These are phyloP conservation scores for Physcomitrium patens DNA, from an alignment of 225 moss, liverwort and hornwort genomes.

Conservation along the genomic window DNA sequence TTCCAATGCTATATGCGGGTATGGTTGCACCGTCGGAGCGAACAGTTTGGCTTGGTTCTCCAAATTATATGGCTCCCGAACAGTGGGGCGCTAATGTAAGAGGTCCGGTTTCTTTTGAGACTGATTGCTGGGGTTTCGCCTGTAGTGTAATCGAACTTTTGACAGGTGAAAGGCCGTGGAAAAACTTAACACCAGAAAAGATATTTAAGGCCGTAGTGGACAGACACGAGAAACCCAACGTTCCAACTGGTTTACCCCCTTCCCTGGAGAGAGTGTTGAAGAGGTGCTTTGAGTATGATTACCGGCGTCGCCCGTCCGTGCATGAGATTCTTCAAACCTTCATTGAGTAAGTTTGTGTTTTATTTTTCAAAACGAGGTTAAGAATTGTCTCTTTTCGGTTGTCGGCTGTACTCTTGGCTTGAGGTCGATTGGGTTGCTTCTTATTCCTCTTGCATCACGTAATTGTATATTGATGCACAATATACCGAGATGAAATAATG, in stretches of 20 bases:
- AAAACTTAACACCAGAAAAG: slow-evolving; percentile 63
- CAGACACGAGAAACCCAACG: slow-evolving; percentile 65
- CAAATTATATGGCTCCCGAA: slow-evolving; percentile 97
- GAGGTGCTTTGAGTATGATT: slow-evolving; percentile 90
- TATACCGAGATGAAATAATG: not conserved
- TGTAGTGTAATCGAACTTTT: slow-evolving; percentile 87
- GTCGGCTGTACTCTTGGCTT: slow-evolving; percentile 7
- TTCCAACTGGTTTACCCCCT: slow-evolving; percentile 74
- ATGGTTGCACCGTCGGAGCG: slow-evolving; percentile 67
- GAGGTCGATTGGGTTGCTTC: slow-evolving; percentile 16
- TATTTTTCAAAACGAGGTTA: not conserved
- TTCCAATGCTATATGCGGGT: slow-evolving; percentile 82
- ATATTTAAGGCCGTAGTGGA: slow-evolving; percentile 76
- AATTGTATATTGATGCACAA: not conserved
- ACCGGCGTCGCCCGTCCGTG: slow-evolving; percentile 77
- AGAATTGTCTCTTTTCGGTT: slow-evolving; percentile 1
- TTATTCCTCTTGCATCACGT: slow-evolving; percentile 6
- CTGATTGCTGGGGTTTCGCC: slow-evolving; percentile 95
- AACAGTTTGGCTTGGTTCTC: slow-evolving; percentile 90
- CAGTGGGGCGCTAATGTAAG: slow-evolving; percentile 89
- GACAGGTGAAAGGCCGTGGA: slow-evolving; percentile 81
- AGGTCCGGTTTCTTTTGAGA: slow-evolving; percentile 83
- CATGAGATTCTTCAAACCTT: slow-evolving; percentile 79
- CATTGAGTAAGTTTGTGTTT: slow-evolving; percentile 49
- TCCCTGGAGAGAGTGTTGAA: slow-evolving; percentile 68